These are phyloP conservation scores for Termitomyces titanicus DNA, from an alignment of 768 basidiomycete genomes.

Conservation along the genomic window DNA sequence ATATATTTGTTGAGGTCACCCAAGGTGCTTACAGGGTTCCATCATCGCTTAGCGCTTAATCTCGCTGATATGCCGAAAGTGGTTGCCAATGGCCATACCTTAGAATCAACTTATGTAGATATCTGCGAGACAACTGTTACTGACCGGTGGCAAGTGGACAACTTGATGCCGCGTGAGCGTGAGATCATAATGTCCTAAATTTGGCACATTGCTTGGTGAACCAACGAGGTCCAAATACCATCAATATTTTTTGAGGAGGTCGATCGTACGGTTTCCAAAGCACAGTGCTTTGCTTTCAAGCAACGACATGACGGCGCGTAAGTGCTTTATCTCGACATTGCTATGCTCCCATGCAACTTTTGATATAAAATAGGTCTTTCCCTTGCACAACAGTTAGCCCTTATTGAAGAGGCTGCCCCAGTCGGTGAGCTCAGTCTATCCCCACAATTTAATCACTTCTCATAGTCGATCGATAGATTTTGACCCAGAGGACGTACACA, in stretches of 20 bases:
- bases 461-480: slow-evolving; percentile 47
- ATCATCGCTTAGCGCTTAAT: too few species aligned
- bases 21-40: too few species aligned
- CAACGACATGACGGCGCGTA: slow-evolving; percentile 11
- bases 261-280: too few species aligned
- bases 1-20: too few species aligned
- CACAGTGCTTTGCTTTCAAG: background rate
- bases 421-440: slow-evolving; percentile 43
- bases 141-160: too few species aligned
- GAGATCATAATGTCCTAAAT: slow-evolving; percentile 1
- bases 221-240: slow-evolving; percentile 3
- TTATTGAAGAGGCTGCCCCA: slow-evolving; percentile 70
- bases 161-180: too few species aligned
- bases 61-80: too few species aligned
- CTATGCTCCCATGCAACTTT: background rate
- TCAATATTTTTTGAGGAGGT: slow-evolving; percentile 10
- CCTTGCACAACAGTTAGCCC: slow-evolving; percentile 77
- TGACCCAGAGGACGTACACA: slow-evolving; percentile 72
- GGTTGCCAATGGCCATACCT: too few species aligned
- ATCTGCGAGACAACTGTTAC: too few species aligned
- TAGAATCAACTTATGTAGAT: too few species aligned
- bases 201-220: background rate
- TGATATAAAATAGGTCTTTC: slow-evolving; percentile 37
- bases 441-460: background rate
- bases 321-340: background rate